Percentiles rank a stretch among this genome's conserved stretches.
phyloP scores from a whole-genome alignment of 1,284 basidiomycete genomes.

The Naganishia cerealis region DNA sequence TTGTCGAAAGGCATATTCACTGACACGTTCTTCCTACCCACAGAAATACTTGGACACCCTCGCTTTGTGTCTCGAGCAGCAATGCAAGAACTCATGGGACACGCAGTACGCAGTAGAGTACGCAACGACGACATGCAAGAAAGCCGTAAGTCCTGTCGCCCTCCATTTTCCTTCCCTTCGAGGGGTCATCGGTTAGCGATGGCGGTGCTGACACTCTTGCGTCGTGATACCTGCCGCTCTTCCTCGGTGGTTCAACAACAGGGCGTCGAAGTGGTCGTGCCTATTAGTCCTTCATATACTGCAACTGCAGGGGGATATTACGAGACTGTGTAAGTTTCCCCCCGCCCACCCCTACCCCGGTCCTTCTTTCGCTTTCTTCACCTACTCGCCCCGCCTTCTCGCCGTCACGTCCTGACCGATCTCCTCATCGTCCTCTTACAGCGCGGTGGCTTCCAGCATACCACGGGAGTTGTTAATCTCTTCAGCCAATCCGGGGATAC shows the following conservation, averaged over 20 bases:
- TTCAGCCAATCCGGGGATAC: no score
- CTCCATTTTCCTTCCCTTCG: not conserved
- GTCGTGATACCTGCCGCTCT: not conserved
- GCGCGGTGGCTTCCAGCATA: no score
- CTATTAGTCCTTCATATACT: conserved; percentile 24
- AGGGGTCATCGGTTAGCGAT: not conserved
- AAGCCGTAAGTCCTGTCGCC: conserved; percentile 19
- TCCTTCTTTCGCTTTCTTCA: not conserved
- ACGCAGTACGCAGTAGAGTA: conserved; percentile 27
- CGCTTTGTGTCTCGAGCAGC: conserved; percentile 15
- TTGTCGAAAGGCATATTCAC: not conserved
- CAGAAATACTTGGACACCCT: conserved; percentile 22
- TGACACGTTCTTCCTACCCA: not conserved
- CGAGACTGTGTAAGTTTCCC: conserved; percentile 16
- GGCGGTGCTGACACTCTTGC: not conserved
- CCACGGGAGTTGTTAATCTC: no score
- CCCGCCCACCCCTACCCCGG: not conserved
- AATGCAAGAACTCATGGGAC: conserved; percentile 28
- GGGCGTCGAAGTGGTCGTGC: conserved; percentile 10
- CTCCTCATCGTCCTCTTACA: no score
- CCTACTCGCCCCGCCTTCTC: no score
- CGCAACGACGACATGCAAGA: conserved; percentile 19
- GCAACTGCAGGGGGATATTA: conserved; percentile 30
- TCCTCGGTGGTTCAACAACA: not conserved
- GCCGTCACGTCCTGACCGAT: no score